Conservation (phyloP, 2,329 filamentous ascomycete genomes). For the Pezicula carpinea region DNA sequence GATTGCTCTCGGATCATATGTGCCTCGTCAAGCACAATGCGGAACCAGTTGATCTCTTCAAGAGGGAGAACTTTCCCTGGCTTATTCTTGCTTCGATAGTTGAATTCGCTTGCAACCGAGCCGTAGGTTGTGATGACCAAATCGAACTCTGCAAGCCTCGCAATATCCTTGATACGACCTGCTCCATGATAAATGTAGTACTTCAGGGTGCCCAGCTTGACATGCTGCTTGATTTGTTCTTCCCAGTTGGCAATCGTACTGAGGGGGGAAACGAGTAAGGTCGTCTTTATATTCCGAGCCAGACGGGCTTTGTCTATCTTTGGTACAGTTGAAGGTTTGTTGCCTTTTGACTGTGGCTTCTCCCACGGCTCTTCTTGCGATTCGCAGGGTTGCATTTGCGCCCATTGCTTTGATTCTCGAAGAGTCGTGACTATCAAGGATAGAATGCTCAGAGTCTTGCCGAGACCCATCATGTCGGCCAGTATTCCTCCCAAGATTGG, state of each 20-base stretch:
- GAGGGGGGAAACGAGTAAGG: conserved; percentile 81
- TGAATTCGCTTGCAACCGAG: conserved; percentile 76
- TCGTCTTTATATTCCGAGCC: conserved; percentile 69
- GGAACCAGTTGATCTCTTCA: conserved; percentile 82
- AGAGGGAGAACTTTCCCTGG: conserved; percentile 56
- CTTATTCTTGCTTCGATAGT: conserved; percentile 56
- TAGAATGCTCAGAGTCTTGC: conserved; percentile 81
- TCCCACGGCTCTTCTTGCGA: conserved; percentile 22
- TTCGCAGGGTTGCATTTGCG: conserved; percentile 41
- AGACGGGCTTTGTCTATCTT: conserved; percentile 35
- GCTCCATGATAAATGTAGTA: conserved; percentile 86
- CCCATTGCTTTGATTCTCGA: conserved; percentile 59
- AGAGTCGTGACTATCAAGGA: conserved; percentile 68
- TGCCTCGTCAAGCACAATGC: conserved; percentile 89
- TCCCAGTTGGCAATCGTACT: conserved; percentile 95
- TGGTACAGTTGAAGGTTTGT: conserved; percentile 22
- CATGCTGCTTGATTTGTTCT: conserved; percentile 81
- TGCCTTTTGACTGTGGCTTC: conserved; percentile 22
- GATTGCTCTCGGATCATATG: conserved; percentile 87
- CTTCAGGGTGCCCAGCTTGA: conserved; percentile 57
- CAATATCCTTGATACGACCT: conserved; percentile 64
- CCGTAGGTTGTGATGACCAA: conserved; percentile 91
- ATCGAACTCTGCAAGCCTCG: conserved; percentile 68
- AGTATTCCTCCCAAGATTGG: conserved; percentile 70
- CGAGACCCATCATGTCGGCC: conserved; percentile 86